Evolutionary conservation across 306 rosid genomes (phyloP).

Genomic region (Carpinus fangiana): DNA sequence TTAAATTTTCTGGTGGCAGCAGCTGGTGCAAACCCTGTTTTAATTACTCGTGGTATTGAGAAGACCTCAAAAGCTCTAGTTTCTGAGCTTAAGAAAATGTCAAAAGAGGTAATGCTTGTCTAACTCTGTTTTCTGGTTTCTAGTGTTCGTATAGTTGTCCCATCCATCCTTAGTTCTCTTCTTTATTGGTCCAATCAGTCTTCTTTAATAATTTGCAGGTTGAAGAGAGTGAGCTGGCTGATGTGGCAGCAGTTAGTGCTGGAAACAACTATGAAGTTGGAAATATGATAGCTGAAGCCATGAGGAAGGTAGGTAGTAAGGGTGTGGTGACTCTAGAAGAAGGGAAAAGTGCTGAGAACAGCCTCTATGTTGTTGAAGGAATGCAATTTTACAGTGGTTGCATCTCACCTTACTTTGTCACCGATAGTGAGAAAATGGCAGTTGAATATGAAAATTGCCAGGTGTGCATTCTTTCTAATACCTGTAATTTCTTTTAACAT

Average conservation of each 20-base stretch:
- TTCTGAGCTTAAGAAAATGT: conserved; percentile 71
- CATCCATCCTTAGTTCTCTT: background rate
- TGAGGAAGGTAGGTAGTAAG: conserved; percentile 96
- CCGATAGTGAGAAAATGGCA: conserved; percentile 96
- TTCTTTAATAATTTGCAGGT: conserved; percentile 46
- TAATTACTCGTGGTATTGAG: conserved; percentile 96
- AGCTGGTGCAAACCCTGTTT: conserved; percentile 98
- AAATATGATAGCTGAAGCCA: conserved; percentile 95
- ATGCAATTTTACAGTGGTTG: conserved; percentile 99
- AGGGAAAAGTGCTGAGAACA: conserved; percentile 96
- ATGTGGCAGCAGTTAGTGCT: conserved; percentile 99
- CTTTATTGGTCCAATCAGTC: background rate
- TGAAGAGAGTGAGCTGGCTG: conserved; percentile 95
- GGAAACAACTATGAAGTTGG: conserved; percentile 96
- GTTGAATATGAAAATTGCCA: conserved; percentile 96
- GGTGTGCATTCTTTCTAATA: conserved; percentile 35
- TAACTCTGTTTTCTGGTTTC: background rate
- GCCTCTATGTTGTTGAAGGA: conserved; percentile 93
- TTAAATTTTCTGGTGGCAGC: conserved; percentile 70
- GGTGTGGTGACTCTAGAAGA: conserved; percentile 99
- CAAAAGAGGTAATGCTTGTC: conserved; percentile 69
- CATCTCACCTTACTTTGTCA: conserved; percentile 94
- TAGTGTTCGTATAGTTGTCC: background rate
- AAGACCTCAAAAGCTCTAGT: conserved; percentile 86
- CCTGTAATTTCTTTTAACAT: background rate